These are phyloP conservation scores for Kalanchoe fedtschenkoi DNA, from an alignment of 164 flowering plant genomes.

Conservation along the genomic window DNA sequence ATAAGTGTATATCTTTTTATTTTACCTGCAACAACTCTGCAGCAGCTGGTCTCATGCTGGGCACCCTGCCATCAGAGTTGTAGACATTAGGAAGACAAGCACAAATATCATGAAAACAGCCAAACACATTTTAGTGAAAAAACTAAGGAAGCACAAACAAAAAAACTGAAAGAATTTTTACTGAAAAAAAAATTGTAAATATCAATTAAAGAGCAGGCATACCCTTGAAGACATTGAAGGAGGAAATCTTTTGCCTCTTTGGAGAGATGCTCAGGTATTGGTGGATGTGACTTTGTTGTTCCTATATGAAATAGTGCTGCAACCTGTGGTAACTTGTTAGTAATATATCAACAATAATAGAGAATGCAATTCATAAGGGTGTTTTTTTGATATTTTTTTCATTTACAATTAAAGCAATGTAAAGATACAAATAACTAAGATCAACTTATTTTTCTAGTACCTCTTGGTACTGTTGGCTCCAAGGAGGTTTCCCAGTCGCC, in stretches of 20 bases:
- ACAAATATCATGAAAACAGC: neutral
- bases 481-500: slow-evolving; percentile 99
- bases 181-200: neutral
- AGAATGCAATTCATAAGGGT: neutral
- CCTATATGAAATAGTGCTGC: slow-evolving; percentile 92
- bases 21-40: slow-evolving; percentile 33
- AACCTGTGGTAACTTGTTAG: slow-evolving; percentile 35
- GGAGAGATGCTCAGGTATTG: slow-evolving; percentile 91
- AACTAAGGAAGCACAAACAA: too few species aligned
- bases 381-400: neutral
- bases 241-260: slow-evolving; percentile 84
- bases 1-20: neutral
- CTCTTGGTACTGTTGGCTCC: slow-evolving; percentile 97
- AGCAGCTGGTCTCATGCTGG: slow-evolving; percentile 32
- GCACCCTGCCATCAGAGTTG: slow-evolving; percentile 27
- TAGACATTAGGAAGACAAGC: neutral
- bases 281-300: slow-evolving; percentile 92
- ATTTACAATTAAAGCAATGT: neutral
- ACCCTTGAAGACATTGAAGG: slow-evolving; percentile 79
- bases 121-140: neutral
- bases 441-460: slow-evolving; percentile 18
- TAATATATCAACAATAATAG: slow-evolving; percentile 1
- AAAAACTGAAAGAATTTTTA: too few species aligned
- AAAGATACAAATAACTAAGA: neutral
- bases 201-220: slow-evolving; percentile 10